A percentile compares a stretch with the other conserved stretches of the same genome.
phyloP scores from a whole-genome alignment of 140 eudicot species.

The Cichorium intybus region DNA sequence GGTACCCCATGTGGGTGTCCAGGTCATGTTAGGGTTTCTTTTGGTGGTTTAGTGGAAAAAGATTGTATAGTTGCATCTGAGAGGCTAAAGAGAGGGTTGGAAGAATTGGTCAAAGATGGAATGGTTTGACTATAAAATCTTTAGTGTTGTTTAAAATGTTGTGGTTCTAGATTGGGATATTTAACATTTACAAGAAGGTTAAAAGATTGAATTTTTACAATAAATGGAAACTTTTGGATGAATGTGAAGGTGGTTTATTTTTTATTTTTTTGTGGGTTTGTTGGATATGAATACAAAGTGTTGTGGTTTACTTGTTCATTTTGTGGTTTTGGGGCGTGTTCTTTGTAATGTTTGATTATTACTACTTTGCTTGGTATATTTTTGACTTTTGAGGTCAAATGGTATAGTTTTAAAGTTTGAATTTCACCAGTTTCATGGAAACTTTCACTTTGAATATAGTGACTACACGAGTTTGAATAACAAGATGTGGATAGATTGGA shows the following conservation, averaged over 20 bases:
- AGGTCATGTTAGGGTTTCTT: slow-evolving; percentile 80
- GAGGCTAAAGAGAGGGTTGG: slow-evolving; percentile 82
- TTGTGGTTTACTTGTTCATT: background rate
- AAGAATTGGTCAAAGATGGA: slow-evolving; percentile 75
- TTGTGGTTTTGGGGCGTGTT: background rate
- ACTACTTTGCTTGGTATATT: background rate
- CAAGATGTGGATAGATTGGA: too few relatives aligned
- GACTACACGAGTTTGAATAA: background rate
- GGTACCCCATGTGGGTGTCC: slow-evolving; percentile 81
- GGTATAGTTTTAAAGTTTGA: background rate
- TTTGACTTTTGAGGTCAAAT: slow-evolving; percentile 19
- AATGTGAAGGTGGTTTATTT: background rate
- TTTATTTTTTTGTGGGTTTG: background rate
- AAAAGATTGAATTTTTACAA: slow-evolving; percentile 21
- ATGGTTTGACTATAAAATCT: slow-evolving; percentile 52
- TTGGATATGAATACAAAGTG: slow-evolving; percentile 4
- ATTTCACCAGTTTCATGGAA: background rate
- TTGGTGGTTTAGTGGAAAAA: slow-evolving; percentile 76
- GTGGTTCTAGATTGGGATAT: slow-evolving; percentile 3
- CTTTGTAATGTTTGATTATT: slow-evolving; percentile 1
- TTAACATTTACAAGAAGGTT: slow-evolving; percentile 9
- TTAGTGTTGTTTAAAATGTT: slow-evolving; percentile 9
- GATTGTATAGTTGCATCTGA: slow-evolving; percentile 65
- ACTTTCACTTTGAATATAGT: too few relatives aligned
- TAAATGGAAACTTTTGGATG: slow-evolving; percentile 21